Evolutionary conservation across 192 early-diverging fungal species (phyloP).

Genomic region (Radiomyces spectabilis): DNA sequence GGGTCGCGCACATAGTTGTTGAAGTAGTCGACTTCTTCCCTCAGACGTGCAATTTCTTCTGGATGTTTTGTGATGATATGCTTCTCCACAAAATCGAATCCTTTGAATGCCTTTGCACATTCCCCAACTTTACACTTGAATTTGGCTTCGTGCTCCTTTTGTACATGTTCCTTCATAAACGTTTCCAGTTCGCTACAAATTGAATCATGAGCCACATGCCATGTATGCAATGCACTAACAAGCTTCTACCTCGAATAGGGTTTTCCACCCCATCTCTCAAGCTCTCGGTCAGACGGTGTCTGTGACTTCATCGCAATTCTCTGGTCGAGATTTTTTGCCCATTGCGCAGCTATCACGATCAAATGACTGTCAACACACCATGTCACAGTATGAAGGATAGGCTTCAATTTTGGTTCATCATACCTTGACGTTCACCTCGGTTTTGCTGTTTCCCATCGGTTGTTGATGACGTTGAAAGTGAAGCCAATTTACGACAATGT

Average conservation of each 20-base stretch:
- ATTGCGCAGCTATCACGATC: slow-evolving; percentile 30
- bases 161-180: slow-evolving; percentile 40
- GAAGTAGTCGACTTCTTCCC: slow-evolving; percentile 66
- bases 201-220: background rate
- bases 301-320: slow-evolving; percentile 40
- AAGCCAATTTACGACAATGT: slow-evolving; percentile 38
- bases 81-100: slow-evolving; percentile 88
- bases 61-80: slow-evolving; percentile 89
- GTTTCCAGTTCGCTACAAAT: slow-evolving; percentile 39
- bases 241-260: slow-evolving; percentile 33
- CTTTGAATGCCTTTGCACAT: slow-evolving; percentile 93
- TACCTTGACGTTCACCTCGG: slow-evolving; percentile 1
- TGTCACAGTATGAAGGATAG: too few species aligned
- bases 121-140: slow-evolving; percentile 71
- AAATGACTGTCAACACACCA: background rate
- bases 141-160: slow-evolving; percentile 72
- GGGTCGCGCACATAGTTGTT: slow-evolving; percentile 88
- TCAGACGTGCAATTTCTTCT: slow-evolving; percentile 53
- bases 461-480: background rate
- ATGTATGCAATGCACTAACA: background rate
- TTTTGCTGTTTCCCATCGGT: slow-evolving; percentile 2
- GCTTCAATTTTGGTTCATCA: slow-evolving; percentile 4
- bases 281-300: slow-evolving; percentile 30
- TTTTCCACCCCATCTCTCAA: slow-evolving; percentile 46
- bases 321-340: slow-evolving; percentile 50